These are phyloP conservation scores for Pyrenophora teres DNA, from an alignment of 2,329 filamentous ascomycete genomes.

Conservation along the genomic window DNA sequence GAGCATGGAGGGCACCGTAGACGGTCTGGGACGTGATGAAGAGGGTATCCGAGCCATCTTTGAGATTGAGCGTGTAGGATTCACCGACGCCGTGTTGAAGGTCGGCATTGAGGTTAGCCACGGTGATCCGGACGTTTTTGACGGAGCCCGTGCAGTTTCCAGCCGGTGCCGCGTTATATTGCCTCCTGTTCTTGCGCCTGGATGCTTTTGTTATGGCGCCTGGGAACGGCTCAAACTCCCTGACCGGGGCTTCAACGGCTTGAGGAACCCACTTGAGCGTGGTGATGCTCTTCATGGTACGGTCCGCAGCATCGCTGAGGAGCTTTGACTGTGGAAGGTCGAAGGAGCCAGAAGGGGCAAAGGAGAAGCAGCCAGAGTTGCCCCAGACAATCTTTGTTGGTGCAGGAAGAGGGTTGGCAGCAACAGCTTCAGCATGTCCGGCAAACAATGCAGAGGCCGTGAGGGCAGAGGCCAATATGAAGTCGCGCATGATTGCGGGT, in stretches of 20 bases:
- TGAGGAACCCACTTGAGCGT: conserved; percentile 60
- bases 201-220: conserved; percentile 36
- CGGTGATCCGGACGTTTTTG: conserved; percentile 52
- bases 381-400: conserved; percentile 60
- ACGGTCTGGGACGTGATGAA: conserved; percentile 56
- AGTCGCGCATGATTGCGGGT: conserved; percentile 35
- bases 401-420: conserved; percentile 60
- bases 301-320: conserved; percentile 55
- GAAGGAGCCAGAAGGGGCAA: conserved; percentile 47
- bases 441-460: conserved; percentile 44
- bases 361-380: conserved; percentile 54
- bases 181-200: conserved; percentile 26
- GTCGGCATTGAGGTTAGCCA: conserved; percentile 53
- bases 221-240: conserved; percentile 58
- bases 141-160: conserved; percentile 43
- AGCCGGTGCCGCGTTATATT: conserved; percentile 18
- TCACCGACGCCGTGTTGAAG: conserved; percentile 62
- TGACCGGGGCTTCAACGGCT: conserved; percentile 58
- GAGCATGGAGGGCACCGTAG: conserved; percentile 61
- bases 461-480: conserved; percentile 36
- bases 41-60: conserved; percentile 48
- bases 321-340: conserved; percentile 44
- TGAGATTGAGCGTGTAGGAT: conserved; percentile 58
- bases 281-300: conserved; percentile 55
- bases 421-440: conserved; percentile 50